Evolutionary conservation across 148 eudicot species (phyloP).

Genomic region (Salicornia ramosissima): DNA sequence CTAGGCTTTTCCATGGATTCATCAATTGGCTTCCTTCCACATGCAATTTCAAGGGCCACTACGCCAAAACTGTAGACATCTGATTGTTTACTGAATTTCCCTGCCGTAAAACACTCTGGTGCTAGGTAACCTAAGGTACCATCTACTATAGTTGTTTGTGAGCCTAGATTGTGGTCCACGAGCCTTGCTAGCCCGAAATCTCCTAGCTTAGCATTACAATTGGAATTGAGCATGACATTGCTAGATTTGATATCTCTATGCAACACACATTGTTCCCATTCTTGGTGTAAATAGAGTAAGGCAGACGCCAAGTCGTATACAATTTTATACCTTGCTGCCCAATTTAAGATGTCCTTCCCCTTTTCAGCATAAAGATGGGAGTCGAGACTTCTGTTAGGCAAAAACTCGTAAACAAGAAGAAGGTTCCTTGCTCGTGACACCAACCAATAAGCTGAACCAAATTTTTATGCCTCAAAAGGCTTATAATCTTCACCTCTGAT

Average conservation of each 20-base stretch:
- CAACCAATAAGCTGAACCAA: constrained; percentile 26
- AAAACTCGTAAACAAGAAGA: not conserved
- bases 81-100: constrained; percentile 42
- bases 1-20: not conserved
- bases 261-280: constrained; percentile 57
- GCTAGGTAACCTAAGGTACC: constrained; percentile 55
- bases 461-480: constrained; percentile 36
- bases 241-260: constrained; percentile 62
- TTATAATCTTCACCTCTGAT: constrained; percentile 38
- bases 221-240: constrained; percentile 55
- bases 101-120: constrained; percentile 36
- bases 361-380: constrained; percentile 18
- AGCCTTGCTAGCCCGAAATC: constrained; percentile 60
- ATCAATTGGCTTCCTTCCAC: constrained; percentile 37
- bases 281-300: constrained; percentile 48
- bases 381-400: constrained; percentile 34
- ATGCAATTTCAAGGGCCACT: constrained; percentile 44
- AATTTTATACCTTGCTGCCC: constrained; percentile 33
- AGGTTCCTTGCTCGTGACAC: not conserved
- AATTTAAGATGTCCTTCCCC: constrained; percentile 7
- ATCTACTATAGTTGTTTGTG: constrained; percentile 37
- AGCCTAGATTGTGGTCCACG: constrained; percentile 41
- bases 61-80: constrained; percentile 52
- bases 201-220: constrained; percentile 51
- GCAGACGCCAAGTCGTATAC: constrained; percentile 45